These are phyloP conservation scores for Capsicum baccatum DNA, from an alignment of 257 asterid genomes.

Conservation along the genomic window DNA sequence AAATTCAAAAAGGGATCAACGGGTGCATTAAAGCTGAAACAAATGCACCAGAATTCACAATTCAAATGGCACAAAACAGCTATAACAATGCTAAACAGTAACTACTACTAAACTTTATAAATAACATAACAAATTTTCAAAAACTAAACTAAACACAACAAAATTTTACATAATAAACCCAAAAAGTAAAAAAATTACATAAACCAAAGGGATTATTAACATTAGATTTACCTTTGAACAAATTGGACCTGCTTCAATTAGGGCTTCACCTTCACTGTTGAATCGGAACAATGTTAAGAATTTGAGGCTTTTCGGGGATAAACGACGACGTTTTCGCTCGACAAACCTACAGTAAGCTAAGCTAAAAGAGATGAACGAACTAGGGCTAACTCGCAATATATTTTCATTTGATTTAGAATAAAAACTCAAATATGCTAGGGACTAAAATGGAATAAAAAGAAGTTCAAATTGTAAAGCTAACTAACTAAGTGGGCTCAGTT, in stretches of 20 bases:
- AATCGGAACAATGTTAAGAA: background rate
- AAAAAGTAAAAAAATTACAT: background rate
- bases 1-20: background rate
- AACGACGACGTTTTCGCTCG: background rate
- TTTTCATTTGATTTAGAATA: background rate
- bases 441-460: background rate
- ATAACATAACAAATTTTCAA: background rate
- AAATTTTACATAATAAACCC: background rate
- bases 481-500: background rate
- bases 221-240: background rate
- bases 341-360: background rate
- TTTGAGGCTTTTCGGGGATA: background rate
- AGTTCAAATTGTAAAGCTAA: background rate
- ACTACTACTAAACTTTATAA: background rate
- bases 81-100: background rate
- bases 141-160: background rate
- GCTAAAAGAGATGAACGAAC: background rate
- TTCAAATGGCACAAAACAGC: background rate
- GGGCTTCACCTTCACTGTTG: background rate
- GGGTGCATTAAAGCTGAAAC: background rate
- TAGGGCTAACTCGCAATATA: constrained; percentile 8
- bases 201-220: background rate
- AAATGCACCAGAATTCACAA: background rate
- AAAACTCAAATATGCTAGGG: background rate
- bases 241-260: background rate